Base-by-base conservation (phyloP, 164 flowering plant species). In the Tetrastigma voinierianum region DNA sequence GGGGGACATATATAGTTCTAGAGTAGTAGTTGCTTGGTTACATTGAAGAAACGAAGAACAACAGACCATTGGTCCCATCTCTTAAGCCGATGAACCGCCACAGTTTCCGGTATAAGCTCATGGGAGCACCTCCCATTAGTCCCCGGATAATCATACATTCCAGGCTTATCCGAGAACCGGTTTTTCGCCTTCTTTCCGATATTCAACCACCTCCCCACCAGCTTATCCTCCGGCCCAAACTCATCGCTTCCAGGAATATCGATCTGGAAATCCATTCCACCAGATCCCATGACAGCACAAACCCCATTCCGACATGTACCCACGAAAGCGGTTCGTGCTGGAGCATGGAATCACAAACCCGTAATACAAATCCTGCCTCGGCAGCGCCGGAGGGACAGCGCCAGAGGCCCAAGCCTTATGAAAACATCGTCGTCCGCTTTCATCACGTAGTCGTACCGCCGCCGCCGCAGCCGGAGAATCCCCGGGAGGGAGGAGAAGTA, bases 231-330 rank as follows among this genome's bases (percentile, higher is more conserved):
- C 0, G 86, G 86, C 0, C 90, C 93, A 13, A 53, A 45, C 7
- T 67, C 72, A 18, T 81, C 61, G 9, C 70, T 81, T 12, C 32
- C 66, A 2, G 86, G 83, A 25, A 86, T 78, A 9, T 67, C 65
- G 90, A 84, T 3, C 65, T 72, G 10, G 49, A 67, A 14, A 88
- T 79, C 90, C 88, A 88, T 53, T 80, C 84, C 3, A 79, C 84
- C 1, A 88, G 57, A 43, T 88, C 90, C 90, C 92, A 87, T 1
- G 88, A 86, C 49, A 87, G 57, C 47, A 81, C 0, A 62, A 79
- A 87, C 23, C 90, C 88, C 89, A 88, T 88, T 2, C 90, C 90
- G 90, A 88, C 90, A 86, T 87, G 74, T 87, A 87, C 1, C 81
- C n/a, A 69, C 72, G 44, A 57, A 81, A 1, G 90, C n/a, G 88